A percentile compares a stretch with the other conserved stretches of the same genome.
Evolutionary conservation across 2,329 filamentous ascomycete species (phyloP).

Genomic region (Paraphoma chrysanthemicola): DNA sequence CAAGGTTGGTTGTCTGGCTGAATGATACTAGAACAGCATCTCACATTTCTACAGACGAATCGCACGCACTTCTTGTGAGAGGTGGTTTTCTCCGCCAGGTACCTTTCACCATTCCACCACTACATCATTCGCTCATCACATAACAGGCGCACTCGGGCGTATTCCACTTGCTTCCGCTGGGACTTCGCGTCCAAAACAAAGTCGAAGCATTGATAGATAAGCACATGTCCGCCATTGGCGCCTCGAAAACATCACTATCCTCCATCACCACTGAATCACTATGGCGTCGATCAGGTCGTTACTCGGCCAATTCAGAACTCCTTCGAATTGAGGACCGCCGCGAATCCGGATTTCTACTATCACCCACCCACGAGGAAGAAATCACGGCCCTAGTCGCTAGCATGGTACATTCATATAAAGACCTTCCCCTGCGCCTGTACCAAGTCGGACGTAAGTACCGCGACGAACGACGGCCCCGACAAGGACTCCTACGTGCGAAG

Average conservation of each 20-base stretch:
- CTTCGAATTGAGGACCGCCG: conserved; percentile 84
- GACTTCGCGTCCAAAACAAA: conserved; percentile 86
- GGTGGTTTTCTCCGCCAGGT: conserved; percentile 56
- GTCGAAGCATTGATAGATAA: conserved; percentile 85
- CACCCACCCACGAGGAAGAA: conserved; percentile 96
- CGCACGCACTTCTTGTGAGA: conserved; percentile 53
- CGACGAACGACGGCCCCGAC: conserved; percentile 86
- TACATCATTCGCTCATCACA: conserved; percentile 24
- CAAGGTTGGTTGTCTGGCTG: conserved; percentile 38
- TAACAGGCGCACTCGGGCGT: conserved; percentile 81
- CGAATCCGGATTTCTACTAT: conserved; percentile 74
- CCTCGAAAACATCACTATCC: conserved; percentile 82
- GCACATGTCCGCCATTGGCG: conserved; percentile 83
- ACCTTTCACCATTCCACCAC: conserved; percentile 1
- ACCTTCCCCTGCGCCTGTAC: conserved; percentile 84
- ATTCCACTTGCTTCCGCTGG: conserved; percentile 90
- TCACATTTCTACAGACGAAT: conserved; percentile 38
- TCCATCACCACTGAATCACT: conserved; percentile 84
- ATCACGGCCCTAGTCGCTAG: conserved; percentile 82
- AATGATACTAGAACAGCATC: background rate
- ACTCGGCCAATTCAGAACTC: conserved; percentile 81
- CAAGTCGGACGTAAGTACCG: conserved; percentile 95
- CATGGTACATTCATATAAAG: conserved; percentile 80
- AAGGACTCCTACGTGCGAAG: conserved; percentile 83
- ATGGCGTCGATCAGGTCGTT: conserved; percentile 83